These are phyloP conservation scores for Modicella reniformis DNA, from an alignment of 371 early-diverging fungal species.

Conservation along the genomic window DNA sequence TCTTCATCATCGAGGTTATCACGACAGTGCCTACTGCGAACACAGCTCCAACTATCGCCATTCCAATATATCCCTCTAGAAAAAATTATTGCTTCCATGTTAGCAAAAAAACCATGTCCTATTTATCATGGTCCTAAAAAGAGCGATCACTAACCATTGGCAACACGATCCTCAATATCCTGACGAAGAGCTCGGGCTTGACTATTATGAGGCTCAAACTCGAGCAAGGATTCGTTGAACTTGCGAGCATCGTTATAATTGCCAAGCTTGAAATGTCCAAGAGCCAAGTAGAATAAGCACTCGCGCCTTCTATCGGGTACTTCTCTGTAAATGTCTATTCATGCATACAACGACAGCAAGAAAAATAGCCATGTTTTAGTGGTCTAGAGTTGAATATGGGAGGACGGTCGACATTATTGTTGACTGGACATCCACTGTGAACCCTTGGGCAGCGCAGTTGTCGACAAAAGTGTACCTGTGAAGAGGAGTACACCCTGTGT, in stretches of 20 bases:
- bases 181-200: constrained; percentile 80
- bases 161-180: constrained; percentile 87
- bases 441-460: too few relatives aligned
- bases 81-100: neutral
- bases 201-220: constrained; percentile 84
- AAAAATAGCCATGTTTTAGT: neutral
- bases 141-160: constrained; percentile 67
- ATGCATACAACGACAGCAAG: neutral
- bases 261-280: constrained; percentile 90
- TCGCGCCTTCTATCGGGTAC: constrained; percentile 89
- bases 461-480: constrained; percentile 67
- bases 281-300: constrained; percentile 91
- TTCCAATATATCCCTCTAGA: constrained; percentile 87
- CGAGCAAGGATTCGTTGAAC: constrained; percentile 81
- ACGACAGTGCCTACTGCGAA: constrained; percentile 71
- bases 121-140: neutral
- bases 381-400: too few relatives aligned
- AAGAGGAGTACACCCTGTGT: constrained; percentile 82
- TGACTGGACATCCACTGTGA: too few relatives aligned
- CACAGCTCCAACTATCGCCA: constrained; percentile 88
- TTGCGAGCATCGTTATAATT: constrained; percentile 84
- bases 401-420: too few relatives aligned
- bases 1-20: constrained; percentile 51
- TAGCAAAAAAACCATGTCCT: neutral
- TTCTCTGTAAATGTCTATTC: constrained; percentile 87